A percentile compares a stretch with the other conserved stretches of the same genome.
Conservation (phyloP, 257 asterid genomes). For the Eustoma russellianum region DNA sequence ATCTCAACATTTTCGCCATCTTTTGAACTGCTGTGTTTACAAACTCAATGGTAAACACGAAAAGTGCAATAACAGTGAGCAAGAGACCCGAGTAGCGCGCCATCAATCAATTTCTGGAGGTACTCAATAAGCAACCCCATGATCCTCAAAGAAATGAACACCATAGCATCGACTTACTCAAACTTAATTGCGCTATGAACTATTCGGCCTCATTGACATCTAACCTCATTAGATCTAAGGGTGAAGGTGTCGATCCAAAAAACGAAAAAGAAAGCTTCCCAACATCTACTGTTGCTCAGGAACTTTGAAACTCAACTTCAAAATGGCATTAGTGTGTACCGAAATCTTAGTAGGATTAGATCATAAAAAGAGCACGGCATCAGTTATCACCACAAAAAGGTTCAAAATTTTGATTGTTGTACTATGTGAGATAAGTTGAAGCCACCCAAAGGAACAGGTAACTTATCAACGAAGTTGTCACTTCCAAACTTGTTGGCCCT, state of each 20-base stretch:
- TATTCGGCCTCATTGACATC: neutral
- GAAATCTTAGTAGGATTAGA: neutral
- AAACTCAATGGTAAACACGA: no score
- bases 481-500: slow-evolving; percentile 92
- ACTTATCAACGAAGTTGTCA: slow-evolving; percentile 82
- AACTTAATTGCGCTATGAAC: neutral
- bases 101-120: no score
- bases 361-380: neutral
- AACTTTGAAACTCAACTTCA: slow-evolving; percentile 1
- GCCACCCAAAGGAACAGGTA: slow-evolving; percentile 83
- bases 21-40: no score
- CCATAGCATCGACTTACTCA: neutral
- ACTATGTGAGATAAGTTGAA: slow-evolving; percentile 74
- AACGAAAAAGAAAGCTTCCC: neutral
- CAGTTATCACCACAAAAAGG: slow-evolving; percentile 2
- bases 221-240: neutral
- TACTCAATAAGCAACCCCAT: neutral
- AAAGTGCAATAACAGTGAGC: no score
- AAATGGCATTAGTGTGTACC: neutral
- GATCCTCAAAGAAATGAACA: neutral
- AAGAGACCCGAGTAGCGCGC: no score
- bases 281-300: neutral
- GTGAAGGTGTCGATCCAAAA: neutral
- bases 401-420: no score
- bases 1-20: no score